These are phyloP conservation scores for Coniochaeta sp. DNA, from an alignment of 2,329 filamentous ascomycete species.

Conservation along the genomic window DNA sequence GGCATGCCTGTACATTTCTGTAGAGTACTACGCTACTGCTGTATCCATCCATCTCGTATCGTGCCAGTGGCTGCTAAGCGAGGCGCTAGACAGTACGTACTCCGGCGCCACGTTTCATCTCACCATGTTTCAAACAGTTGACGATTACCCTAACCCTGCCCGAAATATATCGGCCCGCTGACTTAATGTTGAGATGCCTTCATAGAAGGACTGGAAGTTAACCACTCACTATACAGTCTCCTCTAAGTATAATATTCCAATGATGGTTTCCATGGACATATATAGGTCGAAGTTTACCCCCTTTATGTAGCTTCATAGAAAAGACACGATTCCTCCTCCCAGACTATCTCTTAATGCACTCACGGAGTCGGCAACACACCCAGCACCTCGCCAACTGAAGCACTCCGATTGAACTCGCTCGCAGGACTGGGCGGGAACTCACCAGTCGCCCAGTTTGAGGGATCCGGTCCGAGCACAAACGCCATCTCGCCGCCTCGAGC, in stretches of 20 bases:
- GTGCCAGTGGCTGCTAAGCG: neutral
- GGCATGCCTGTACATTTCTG: neutral
- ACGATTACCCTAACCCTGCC: too few relatives aligned
- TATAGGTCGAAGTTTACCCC: too few relatives aligned
- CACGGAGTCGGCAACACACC: neutral
- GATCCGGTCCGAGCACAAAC: conserved; percentile 51
- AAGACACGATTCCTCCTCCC: neutral
- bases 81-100: neutral
- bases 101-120: neutral
- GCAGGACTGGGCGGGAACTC: conserved; percentile 55
- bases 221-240: too few relatives aligned
- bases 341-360: neutral
- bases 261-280: too few relatives aligned
- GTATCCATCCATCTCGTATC: neutral
- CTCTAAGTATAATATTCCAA: too few relatives aligned
- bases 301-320: too few relatives aligned
- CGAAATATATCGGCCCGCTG: too few relatives aligned
- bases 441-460: conserved; percentile 50
- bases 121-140: neutral
- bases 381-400: neutral
- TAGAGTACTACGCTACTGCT: neutral
- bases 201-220: too few relatives aligned
- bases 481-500: conserved; percentile 54
- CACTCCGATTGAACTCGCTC: conserved; percentile 11
- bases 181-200: too few relatives aligned